Evolutionary conservation across 2,329 filamentous ascomycete genomes (phyloP).

Genomic region (Aureobasidium musti): DNA sequence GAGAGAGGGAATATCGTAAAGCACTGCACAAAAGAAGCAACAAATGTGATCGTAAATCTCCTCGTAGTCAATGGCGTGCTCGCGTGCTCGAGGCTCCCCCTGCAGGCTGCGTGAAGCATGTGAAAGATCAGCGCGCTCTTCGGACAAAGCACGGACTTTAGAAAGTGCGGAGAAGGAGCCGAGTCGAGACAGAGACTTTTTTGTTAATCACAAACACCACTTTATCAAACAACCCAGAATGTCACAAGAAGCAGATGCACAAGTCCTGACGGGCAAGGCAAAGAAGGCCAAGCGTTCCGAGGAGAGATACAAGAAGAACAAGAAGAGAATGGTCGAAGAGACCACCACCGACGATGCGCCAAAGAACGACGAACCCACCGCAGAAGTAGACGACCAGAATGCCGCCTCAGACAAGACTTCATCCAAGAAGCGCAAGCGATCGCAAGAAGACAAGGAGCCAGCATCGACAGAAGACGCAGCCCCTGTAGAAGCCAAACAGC

Average conservation of each 20-base stretch:
- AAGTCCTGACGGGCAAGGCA: constrained; percentile 38
- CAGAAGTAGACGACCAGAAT: constrained; percentile 29
- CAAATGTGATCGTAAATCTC: neutral
- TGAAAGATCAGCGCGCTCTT: constrained; percentile 2
- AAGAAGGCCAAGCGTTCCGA: constrained; percentile 43
- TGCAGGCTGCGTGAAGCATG: constrained; percentile 12
- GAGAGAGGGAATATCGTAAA: neutral
- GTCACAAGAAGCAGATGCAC: constrained; percentile 38
- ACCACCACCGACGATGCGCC: constrained; percentile 33
- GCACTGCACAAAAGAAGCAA: neutral
- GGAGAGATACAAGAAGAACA: constrained; percentile 40
- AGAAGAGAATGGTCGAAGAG: constrained; percentile 40
- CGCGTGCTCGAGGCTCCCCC: neutral
- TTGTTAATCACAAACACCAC: neutral
- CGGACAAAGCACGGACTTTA: constrained; percentile 27
- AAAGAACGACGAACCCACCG: constrained; percentile 28
- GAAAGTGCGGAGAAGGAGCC: constrained; percentile 9
- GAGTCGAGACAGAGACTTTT: constrained; percentile 24
- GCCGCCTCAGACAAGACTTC: constrained; percentile 30
- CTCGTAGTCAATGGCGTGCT: neutral
- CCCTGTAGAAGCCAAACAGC: constrained; percentile 23
- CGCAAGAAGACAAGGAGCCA: constrained; percentile 33
- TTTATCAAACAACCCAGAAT: constrained; percentile 28
- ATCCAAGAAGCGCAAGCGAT: constrained; percentile 36
- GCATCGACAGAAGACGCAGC: constrained; percentile 25